phyloP scores from a whole-genome alignment of 805 yeast genomes.

The Jamesozyma gamospora region DNA sequence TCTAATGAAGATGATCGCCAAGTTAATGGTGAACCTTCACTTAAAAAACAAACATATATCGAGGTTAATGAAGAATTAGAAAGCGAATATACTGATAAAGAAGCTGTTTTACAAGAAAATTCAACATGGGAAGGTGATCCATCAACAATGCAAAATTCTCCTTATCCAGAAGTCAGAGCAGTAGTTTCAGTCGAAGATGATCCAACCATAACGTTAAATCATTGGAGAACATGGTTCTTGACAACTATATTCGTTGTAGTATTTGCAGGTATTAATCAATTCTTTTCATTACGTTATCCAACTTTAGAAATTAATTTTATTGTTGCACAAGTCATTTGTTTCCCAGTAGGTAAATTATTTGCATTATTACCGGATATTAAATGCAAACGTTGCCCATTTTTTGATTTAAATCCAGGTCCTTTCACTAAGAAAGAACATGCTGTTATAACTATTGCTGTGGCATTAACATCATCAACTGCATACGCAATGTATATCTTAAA shows the following conservation, averaged over 20 bases:
- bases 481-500: conserved; percentile 49
- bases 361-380: conserved; percentile 35
- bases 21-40: no score
- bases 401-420: conserved; percentile 43
- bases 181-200: conserved; percentile 47
- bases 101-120: background rate
- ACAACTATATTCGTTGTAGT: conserved; percentile 41
- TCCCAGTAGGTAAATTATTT: conserved; percentile 42
- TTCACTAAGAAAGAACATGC: conserved; percentile 45
- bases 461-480: conserved; percentile 35
- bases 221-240: conserved; percentile 46
- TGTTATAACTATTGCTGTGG: conserved; percentile 40
- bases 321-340: conserved; percentile 46
- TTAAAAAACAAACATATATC: no score
- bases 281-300: conserved; percentile 46
- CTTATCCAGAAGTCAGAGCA: conserved; percentile 49
- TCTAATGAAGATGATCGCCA: no score
- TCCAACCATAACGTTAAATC: conserved; percentile 38
- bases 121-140: conserved; percentile 20
- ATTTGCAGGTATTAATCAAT: conserved; percentile 48
- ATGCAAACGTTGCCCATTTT: conserved; percentile 22
- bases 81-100: background rate
- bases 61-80: no score
- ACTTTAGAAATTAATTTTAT: conserved; percentile 38
- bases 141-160: conserved; percentile 15